Conservation (phyloP, 2,329 filamentous ascomycete genomes). For the Magnaporthiopsis rhizophila region DNA sequence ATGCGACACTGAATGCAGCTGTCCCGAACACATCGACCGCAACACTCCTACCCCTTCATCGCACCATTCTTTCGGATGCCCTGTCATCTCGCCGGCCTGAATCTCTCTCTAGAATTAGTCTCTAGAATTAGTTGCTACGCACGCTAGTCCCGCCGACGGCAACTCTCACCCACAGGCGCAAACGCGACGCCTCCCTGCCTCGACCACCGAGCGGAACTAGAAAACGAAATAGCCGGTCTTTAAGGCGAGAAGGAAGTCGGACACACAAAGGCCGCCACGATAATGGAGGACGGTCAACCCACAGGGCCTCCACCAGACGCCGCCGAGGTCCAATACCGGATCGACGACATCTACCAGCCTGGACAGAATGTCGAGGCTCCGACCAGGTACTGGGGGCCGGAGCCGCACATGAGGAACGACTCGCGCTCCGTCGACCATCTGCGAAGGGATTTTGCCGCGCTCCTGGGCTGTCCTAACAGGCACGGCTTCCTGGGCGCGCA, state of each 20-base stretch:
- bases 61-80: too few species aligned
- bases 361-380: conserved; percentile 7
- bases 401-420: conserved; percentile 4
- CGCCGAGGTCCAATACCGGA: neutral
- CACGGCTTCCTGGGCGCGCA: conserved; percentile 80
- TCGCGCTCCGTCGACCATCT: conserved; percentile 25
- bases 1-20: neutral
- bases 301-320: neutral
- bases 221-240: neutral
- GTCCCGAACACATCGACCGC: too few species aligned
- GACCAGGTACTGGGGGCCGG: conserved; percentile 23
- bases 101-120: neutral
- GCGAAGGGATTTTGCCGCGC: conserved; percentile 62
- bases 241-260: neutral
- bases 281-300: neutral
- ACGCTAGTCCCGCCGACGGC: neutral
- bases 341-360: conserved; percentile 6
- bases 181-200: neutral
- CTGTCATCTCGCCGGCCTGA: neutral
- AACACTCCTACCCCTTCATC: too few species aligned
- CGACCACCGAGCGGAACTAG: neutral
- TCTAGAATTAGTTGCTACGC: neutral
- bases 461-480: conserved; percentile 60
- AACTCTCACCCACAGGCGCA: neutral
- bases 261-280: neutral